Percentiles rank a stretch among this genome's conserved stretches.
phyloP scores from a whole-genome alignment of 75 land plant species.

The Azolla pinnata region DNA sequence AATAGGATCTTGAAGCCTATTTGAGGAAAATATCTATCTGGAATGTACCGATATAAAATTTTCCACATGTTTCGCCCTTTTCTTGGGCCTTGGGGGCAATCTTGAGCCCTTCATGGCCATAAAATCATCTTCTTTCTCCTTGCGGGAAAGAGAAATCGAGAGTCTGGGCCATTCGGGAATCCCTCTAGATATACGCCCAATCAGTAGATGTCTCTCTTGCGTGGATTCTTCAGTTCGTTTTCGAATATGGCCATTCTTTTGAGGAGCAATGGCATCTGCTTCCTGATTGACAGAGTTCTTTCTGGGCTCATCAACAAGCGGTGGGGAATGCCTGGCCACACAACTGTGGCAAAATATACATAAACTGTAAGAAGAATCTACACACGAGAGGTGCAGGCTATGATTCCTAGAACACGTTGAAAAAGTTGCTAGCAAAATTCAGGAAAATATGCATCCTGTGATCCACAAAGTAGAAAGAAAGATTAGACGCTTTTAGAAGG shows the following conservation, averaged over 20 bases:
- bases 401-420: too few relatives aligned
- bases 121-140: constrained; percentile 72
- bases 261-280: not conserved
- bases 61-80: constrained; percentile 28
- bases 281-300: not conserved
- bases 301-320: not conserved
- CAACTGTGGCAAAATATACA: too few relatives aligned
- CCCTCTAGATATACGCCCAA: not conserved
- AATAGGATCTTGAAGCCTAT: too few relatives aligned
- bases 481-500: too few relatives aligned
- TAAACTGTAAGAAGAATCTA: too few relatives aligned
- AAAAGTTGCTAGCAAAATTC: too few relatives aligned
- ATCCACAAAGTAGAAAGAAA: too few relatives aligned
- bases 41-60: constrained; percentile 20
- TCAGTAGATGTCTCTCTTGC: not conserved
- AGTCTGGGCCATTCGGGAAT: constrained; percentile 45
- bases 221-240: not conserved
- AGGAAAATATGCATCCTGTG: too few relatives aligned
- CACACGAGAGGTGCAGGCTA: too few relatives aligned
- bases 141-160: constrained; percentile 35
- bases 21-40: too few relatives aligned
- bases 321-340: too few relatives aligned
- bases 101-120: constrained; percentile 63
- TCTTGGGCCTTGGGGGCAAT: constrained; percentile 54
- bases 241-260: not conserved